Evolutionary conservation across 1,284 basidiomycete species (phyloP).

Genomic region (Puccinia coronata): DNA sequence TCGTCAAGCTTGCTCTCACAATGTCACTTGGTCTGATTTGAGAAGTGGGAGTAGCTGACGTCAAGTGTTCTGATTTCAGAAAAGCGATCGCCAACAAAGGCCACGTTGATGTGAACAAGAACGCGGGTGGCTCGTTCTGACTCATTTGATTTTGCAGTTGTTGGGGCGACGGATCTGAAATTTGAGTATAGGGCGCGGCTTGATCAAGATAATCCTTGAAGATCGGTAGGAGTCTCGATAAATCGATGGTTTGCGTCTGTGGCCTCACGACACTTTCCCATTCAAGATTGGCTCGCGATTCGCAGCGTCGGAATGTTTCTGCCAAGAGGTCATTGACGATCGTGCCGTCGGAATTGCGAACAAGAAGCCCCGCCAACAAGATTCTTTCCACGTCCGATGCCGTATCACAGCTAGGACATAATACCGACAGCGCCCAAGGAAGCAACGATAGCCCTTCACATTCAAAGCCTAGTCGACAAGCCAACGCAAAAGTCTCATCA

Average conservation of each 20-base stretch:
- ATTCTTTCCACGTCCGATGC: constrained; percentile 15
- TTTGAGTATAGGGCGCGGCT: constrained; percentile 11
- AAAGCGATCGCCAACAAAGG: constrained; percentile 43
- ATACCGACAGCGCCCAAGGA: constrained; percentile 36
- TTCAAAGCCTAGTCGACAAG: constrained; percentile 35
- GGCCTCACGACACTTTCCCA: neutral
- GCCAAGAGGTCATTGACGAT: constrained; percentile 15
- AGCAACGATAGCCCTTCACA: constrained; percentile 33
- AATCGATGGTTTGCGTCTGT: neutral
- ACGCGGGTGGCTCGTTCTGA: constrained; percentile 36
- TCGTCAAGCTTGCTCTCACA: constrained; percentile 30
- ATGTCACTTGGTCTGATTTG: neutral
- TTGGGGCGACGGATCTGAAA: constrained; percentile 35
- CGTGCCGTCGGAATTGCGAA: constrained; percentile 43
- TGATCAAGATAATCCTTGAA: constrained; percentile 44
- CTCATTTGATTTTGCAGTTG: constrained; percentile 35
- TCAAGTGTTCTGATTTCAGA: constrained; percentile 31
- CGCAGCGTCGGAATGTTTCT: constrained; percentile 2
- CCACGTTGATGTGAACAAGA: constrained; percentile 46
- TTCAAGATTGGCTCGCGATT: constrained; percentile 1
- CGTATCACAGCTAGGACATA: constrained; percentile 1
- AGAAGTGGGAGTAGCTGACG: too few species aligned
- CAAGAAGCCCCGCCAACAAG: constrained; percentile 25
- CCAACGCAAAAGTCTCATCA: constrained; percentile 18
- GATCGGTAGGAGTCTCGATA: constrained; percentile 26